Conservation (phyloP, 306 rosid species). For the Rubus idaeus region DNA sequence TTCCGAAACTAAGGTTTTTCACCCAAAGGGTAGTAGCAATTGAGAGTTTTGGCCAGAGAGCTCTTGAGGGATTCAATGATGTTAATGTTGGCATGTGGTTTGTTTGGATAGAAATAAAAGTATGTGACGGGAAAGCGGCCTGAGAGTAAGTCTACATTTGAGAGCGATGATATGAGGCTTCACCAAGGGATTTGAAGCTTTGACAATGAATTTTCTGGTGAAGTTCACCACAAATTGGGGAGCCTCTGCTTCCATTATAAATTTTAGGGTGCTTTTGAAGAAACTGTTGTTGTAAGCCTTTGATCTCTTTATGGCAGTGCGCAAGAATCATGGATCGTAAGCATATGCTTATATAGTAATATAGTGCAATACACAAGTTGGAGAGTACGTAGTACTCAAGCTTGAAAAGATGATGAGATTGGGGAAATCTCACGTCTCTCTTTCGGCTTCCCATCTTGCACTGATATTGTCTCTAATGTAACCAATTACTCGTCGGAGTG, state of each 20-base stretch:
- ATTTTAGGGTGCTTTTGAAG: constrained; percentile 5
- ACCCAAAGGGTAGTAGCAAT: constrained; percentile 42
- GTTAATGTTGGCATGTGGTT: constrained; percentile 23
- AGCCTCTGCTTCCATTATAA: constrained; percentile 26
- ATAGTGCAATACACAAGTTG: neutral
- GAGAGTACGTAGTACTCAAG: neutral
- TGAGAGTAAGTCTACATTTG: constrained; percentile 83
- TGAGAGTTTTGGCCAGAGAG: constrained; percentile 54
- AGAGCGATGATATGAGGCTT: constrained; percentile 43
- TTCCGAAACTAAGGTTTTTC: too few relatives aligned
- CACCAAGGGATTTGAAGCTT: constrained; percentile 44
- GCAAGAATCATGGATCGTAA: neutral
- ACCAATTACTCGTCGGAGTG: neutral
- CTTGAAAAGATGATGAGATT: neutral
- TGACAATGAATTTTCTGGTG: constrained; percentile 43
- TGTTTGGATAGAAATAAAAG: constrained; percentile 62
- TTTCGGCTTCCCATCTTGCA: neutral
- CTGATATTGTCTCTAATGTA: neutral
- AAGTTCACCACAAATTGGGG: constrained; percentile 47
- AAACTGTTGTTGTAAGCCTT: neutral
- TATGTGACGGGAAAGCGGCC: constrained; percentile 89
- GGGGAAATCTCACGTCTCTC: neutral
- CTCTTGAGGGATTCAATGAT: constrained; percentile 45
- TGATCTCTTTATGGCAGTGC: neutral
- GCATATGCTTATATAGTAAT: neutral